These are phyloP conservation scores for Sporothrix mexicana DNA, from an alignment of 2,329 filamentous ascomycete species.

Conservation along the genomic window DNA sequence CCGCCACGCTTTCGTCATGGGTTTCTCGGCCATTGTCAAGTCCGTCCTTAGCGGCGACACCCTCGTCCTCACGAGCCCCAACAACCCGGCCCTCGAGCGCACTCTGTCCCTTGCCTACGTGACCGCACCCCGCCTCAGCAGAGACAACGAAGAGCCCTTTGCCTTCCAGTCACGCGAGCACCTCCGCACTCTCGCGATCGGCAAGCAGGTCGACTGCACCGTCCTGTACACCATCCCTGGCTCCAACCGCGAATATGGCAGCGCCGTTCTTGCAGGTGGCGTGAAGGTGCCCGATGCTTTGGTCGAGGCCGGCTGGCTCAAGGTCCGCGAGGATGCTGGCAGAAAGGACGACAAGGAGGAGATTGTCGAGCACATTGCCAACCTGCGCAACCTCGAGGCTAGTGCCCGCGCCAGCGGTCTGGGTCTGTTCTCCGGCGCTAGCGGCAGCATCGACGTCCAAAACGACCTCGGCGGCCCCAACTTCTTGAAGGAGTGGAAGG, in stretches of 20 bases:
- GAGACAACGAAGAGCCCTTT: constrained; percentile 90
- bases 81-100: constrained; percentile 82
- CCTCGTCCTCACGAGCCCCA: constrained; percentile 78
- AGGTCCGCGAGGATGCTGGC: constrained; percentile 91
- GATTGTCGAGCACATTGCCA: constrained; percentile 72
- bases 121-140: constrained; percentile 81
- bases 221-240: constrained; percentile 87
- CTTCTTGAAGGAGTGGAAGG: constrained; percentile 84
- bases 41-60: constrained; percentile 94
- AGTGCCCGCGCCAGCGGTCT: constrained; percentile 79
- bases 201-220: constrained; percentile 84
- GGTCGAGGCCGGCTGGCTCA: constrained; percentile 88
- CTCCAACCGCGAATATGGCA: constrained; percentile 86
- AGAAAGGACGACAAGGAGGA: constrained; percentile 87
- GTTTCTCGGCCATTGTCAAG: constrained; percentile 79
- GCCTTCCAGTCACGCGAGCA: constrained; percentile 96
- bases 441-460: constrained; percentile 73
- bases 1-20: constrained; percentile 46
- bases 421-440: constrained; percentile 76
- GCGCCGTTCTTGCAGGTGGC: constrained; percentile 76
- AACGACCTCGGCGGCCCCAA: constrained; percentile 81
- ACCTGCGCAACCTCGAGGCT: constrained; percentile 76
- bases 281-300: constrained; percentile 79
- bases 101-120: constrained; percentile 91
- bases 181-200: constrained; percentile 80